These are phyloP conservation scores for Austroboletus rostrupii DNA, from an alignment of 1,284 basidiomycete genomes.

Conservation along the genomic window DNA sequence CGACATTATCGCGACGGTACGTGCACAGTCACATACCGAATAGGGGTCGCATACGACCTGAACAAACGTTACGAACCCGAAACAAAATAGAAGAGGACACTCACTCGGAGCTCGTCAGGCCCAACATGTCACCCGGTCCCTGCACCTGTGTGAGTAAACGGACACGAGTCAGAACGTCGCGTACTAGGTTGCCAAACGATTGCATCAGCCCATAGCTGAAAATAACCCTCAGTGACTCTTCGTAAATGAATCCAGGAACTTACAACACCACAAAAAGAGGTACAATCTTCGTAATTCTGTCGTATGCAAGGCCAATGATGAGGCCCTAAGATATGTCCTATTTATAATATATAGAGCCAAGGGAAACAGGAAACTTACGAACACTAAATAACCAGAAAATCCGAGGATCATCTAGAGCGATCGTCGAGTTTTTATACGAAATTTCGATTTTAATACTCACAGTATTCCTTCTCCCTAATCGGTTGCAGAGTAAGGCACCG, in stretches of 20 bases:
- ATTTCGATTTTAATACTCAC: constrained; percentile 32
- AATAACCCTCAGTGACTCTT: constrained; percentile 7
- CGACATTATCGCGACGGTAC: neutral
- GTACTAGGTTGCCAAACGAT: constrained; percentile 62
- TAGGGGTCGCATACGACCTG: constrained; percentile 64
- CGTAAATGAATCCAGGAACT: constrained; percentile 19
- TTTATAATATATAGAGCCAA: neutral
- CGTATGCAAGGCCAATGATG: constrained; percentile 64
- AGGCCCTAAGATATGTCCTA: constrained; percentile 36
- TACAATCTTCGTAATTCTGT: constrained; percentile 62
- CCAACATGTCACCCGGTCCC: constrained; percentile 75
- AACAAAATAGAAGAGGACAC: constrained; percentile 24
- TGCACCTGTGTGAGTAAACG: constrained; percentile 23
- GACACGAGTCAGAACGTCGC: constrained; percentile 5
- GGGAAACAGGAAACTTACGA: constrained; percentile 37
- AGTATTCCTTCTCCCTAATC: constrained; percentile 59
- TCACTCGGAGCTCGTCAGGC: constrained; percentile 63
- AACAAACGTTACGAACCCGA: constrained; percentile 1
- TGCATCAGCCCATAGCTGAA: constrained; percentile 67
- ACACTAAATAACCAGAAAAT: constrained; percentile 69
- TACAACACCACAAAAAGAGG: constrained; percentile 68
- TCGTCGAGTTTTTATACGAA: constrained; percentile 1
- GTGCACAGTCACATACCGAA: constrained; percentile 40
- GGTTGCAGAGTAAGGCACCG: constrained; percentile 63
- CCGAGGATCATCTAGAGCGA: constrained; percentile 62